These are phyloP conservation scores for Aspergillus costaricaensis DNA, from an alignment of 2,329 filamentous ascomycete species.

Conservation along the genomic window DNA sequence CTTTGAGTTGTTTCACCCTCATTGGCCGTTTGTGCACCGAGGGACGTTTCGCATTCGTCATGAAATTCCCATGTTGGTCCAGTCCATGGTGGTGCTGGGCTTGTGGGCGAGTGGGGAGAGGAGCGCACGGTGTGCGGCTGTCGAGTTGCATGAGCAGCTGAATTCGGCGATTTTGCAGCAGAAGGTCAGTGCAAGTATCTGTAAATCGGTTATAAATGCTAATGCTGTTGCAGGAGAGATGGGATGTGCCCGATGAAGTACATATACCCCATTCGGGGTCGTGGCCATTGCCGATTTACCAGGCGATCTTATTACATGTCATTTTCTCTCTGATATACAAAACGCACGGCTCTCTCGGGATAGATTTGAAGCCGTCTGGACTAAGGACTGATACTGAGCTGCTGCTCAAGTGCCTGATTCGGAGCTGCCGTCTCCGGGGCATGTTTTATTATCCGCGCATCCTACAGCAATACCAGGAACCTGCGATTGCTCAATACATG, in stretches of 20 bases:
- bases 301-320: conserved; percentile 35
- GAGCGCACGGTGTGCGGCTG: conserved; percentile 22
- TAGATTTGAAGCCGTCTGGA: conserved; percentile 20
- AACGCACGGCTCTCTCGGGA: conserved; percentile 1
- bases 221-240: conserved; percentile 21
- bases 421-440: conserved; percentile 29
- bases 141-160: conserved; percentile 28
- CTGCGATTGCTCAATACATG: conserved; percentile 19
- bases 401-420: conserved; percentile 25
- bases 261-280: background rate
- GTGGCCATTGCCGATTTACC: conserved; percentile 37
- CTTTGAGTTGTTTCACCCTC: conserved; percentile 29
- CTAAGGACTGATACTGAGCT: conserved; percentile 12
- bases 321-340: conserved; percentile 27
- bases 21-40: conserved; percentile 34
- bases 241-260: conserved; percentile 21
- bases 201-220: background rate
- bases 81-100: conserved; percentile 32
- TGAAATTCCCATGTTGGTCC: conserved; percentile 31
- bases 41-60: conserved; percentile 21
- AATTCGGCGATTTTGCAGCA: conserved; percentile 28
- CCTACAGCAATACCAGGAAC: conserved; percentile 16
- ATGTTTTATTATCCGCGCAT: conserved; percentile 35
- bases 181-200: conserved; percentile 17
- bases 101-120: conserved; percentile 27